These are phyloP conservation scores for Isoetes engelmannii DNA, from an alignment of 83 land plant species.

Conservation along the genomic window DNA sequence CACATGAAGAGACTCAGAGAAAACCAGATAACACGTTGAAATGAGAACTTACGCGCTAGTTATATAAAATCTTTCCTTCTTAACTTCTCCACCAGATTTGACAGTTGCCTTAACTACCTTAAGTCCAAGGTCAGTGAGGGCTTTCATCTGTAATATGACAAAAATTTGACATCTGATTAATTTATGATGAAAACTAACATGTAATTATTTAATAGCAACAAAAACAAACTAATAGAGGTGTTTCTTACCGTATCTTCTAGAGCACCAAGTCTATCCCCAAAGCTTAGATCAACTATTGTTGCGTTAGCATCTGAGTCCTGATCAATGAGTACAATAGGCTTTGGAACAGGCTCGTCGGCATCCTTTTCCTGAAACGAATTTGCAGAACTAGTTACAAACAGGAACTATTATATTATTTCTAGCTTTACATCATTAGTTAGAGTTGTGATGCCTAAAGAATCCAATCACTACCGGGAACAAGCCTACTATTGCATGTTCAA, in stretches of 20 bases:
- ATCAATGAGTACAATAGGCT: conserved; percentile 13
- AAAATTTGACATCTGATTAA: background rate
- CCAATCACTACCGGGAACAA: too few relatives aligned
- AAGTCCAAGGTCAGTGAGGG: background rate
- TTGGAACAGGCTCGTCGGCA: conserved; percentile 2
- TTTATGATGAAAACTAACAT: too few relatives aligned
- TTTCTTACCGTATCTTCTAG: conserved; percentile 12
- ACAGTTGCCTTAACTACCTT: conserved; percentile 2
- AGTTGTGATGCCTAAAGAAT: too few relatives aligned
- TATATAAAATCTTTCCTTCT: background rate
- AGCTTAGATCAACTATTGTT: conserved; percentile 11
- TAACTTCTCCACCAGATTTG: background rate
- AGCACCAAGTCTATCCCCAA: conserved; percentile 10
- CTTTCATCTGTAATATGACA: background rate
- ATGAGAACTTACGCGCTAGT: conserved; percentile 2
- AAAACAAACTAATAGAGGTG: background rate
- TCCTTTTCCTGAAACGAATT: background rate
- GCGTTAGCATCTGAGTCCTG: conserved; percentile 15
- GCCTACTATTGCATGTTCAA: too few relatives aligned
- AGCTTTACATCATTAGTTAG: too few relatives aligned
- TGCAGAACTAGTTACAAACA: background rate
- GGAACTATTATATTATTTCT: too few relatives aligned
- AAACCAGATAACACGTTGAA: background rate
- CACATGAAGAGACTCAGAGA: background rate
- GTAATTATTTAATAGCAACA: background rate